Base-by-base conservation (phyloP, 352 stramenopile genomes). In the Phytophthora sansomeana region DNA sequence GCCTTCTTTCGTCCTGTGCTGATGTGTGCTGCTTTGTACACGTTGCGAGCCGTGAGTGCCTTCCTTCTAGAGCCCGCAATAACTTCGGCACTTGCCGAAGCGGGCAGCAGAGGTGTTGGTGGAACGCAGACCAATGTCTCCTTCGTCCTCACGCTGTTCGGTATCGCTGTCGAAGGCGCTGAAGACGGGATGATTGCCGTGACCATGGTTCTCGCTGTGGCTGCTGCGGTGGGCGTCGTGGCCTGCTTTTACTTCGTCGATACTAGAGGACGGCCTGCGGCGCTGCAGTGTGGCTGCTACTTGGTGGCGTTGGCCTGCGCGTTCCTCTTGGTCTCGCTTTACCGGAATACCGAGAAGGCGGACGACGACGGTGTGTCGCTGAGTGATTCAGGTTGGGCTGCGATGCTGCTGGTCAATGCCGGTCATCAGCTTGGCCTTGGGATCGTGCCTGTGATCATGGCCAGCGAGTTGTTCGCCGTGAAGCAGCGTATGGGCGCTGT, bases 401-500 rank as follows among this genome's bases (percentile, higher is more conserved):
- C 83, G 0, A 67, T 92, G 55, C 55, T 93, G 50, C 72, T 95
- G 13, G 77, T 88, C 44, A 82, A 80, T 28, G 84, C 80, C 5
- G 84, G 84, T 3, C 81, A 92, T 43, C 72, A 91, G 35, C 75
- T 93, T 21, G 84, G 86, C 4, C 67, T 93, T 6, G 84, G 79
- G 3, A 60, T 92, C 30, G 74, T 81, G 5, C 83, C 86, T 1
- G 41, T 88, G 19, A 75, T 95, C 28, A 52, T 90, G 19, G 63
- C 79, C 16, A 90, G 84, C 38, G 86, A 95, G 62, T 66, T 95
- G 5, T 95, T 95, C 60, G 77, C 84, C 4, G 85, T 81, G 10
- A 78, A 76, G 44, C 80, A 90, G 39, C 84, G 86, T 3, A 63
- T 90, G 28, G 74, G 81, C 11, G 86, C 82, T 46, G 63, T 90